Conservation (phyloP, 805 yeast species). For the Yamadazyma laniorum region DNA sequence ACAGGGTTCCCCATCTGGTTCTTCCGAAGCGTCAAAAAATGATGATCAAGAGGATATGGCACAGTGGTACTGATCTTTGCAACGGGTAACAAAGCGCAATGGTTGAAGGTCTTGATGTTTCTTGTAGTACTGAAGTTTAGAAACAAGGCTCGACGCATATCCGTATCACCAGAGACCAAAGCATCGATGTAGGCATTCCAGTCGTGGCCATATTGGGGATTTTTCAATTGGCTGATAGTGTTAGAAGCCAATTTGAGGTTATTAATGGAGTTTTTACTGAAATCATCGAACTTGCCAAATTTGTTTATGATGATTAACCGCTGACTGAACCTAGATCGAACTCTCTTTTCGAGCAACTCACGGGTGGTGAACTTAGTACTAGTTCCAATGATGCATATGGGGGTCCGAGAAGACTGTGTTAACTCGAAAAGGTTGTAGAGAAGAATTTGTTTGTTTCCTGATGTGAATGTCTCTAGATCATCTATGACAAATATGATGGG, state of each 20-base stretch:
- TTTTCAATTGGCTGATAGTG: conserved; percentile 17
- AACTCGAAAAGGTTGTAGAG: conserved; percentile 86
- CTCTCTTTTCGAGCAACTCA: conserved; percentile 87
- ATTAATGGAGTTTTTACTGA: conserved; percentile 46
- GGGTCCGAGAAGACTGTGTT: conserved; percentile 66
- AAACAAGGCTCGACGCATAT: conserved; percentile 16
- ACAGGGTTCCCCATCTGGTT: conserved; percentile 23
- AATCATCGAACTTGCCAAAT: conserved; percentile 39
- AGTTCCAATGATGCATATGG: conserved; percentile 79
- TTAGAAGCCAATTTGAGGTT: conserved; percentile 29
- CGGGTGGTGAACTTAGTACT: conserved; percentile 73
- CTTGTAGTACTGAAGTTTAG: conserved; percentile 57
- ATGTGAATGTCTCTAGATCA: conserved; percentile 78
- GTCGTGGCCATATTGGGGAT: conserved; percentile 21
- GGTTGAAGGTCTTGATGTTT: conserved; percentile 51
- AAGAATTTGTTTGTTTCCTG: conserved; percentile 72
- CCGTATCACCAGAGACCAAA: conserved; percentile 17
- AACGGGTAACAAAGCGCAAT: conserved; percentile 43
- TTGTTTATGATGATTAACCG: conserved; percentile 62
- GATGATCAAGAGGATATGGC: conserved; percentile 26
- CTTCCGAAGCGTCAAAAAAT: conserved; percentile 21
- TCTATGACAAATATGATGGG: conserved; percentile 80
- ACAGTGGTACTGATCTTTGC: conserved; percentile 20
- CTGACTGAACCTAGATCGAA: conserved; percentile 85
- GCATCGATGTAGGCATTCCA: conserved; percentile 48